These are phyloP conservation scores for Butyriboletus loyo DNA, from an alignment of 768 basidiomycete species.

Conservation along the genomic window DNA sequence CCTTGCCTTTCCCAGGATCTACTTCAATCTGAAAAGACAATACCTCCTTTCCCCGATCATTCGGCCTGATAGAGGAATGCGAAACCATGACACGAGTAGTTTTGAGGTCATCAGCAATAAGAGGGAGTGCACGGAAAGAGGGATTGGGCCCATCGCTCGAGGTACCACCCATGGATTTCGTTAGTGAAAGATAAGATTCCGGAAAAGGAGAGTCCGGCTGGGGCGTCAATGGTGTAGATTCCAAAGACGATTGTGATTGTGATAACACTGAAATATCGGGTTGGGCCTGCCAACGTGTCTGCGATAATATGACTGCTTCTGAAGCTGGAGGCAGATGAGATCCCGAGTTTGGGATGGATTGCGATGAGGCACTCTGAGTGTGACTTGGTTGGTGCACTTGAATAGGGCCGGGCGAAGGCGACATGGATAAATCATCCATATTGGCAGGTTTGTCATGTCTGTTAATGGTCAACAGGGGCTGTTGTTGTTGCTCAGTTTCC, in stretches of 20 bases:
- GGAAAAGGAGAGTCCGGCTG: conserved; percentile 30
- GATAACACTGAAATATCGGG: conserved; percentile 20
- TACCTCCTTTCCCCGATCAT: conserved; percentile 90
- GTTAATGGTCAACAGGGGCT: conserved; percentile 4
- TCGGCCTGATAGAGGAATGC: conserved; percentile 81
- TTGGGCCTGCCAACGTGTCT: conserved; percentile 23
- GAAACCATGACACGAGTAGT: conserved; percentile 69
- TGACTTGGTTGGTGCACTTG: conserved; percentile 9
- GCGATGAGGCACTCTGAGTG: conserved; percentile 9
- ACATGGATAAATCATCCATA: conserved; percentile 53
- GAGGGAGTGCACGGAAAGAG: conserved; percentile 69
- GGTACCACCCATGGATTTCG: conserved; percentile 14
- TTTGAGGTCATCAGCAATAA: conserved; percentile 69
- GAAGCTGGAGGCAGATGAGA: conserved; percentile 17
- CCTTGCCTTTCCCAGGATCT: conserved; percentile 66
- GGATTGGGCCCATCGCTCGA: conserved; percentile 31
- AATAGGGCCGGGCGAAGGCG: conserved; percentile 32
- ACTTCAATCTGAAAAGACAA: conserved; percentile 83
- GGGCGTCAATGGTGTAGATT: conserved; percentile 13
- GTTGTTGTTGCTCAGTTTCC: conserved; percentile 12
- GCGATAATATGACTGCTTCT: conserved; percentile 18
- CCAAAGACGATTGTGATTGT: conserved; percentile 24
- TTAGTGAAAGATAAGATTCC: conserved; percentile 30
- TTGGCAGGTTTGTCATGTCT: conserved; percentile 35
- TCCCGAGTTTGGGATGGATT: conserved; percentile 7